Conservation (phyloP, 1,284 basidiomycete genomes). For the Psilocybe mexicana region DNA sequence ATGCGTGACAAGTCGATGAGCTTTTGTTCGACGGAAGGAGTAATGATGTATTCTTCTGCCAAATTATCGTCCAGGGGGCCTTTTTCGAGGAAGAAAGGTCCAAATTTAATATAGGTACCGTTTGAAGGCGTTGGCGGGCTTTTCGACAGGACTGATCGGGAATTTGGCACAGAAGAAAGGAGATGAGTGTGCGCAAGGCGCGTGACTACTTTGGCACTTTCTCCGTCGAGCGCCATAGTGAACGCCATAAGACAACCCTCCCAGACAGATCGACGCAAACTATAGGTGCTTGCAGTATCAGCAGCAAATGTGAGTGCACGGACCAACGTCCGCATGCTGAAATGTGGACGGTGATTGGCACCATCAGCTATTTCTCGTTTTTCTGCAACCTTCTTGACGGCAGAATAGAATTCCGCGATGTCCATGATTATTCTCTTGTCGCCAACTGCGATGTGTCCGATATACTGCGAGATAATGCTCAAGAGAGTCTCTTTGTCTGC, state of each 20-base stretch:
- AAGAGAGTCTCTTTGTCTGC: conserved; percentile 90
- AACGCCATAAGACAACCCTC: conserved; percentile 98
- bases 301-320: conserved; percentile 91
- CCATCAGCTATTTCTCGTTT: conserved; percentile 91
- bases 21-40: conserved; percentile 95
- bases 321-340: conserved; percentile 94
- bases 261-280: conserved; percentile 87
- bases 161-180: conserved; percentile 83
- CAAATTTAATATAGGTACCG: conserved; percentile 77
- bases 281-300: conserved; percentile 78
- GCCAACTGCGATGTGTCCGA: conserved; percentile 80
- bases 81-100: conserved; percentile 87
- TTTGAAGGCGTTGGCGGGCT: conserved; percentile 52
- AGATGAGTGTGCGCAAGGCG: conserved; percentile 78
- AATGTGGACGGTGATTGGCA: conserved; percentile 93
- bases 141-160: conserved; percentile 70
- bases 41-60: conserved; percentile 87
- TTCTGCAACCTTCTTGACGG: conserved; percentile 81
- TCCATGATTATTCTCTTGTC: conserved; percentile 91
- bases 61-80: conserved; percentile 70
- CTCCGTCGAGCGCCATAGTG: conserved; percentile 87
- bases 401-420: conserved; percentile 88
- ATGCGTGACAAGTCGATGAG: conserved; percentile 92
- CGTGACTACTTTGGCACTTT: conserved; percentile 73
- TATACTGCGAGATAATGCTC: conserved; percentile 88